Evolutionary conservation across 805 yeast genomes (phyloP).

Genomic region (Tetrapisispora fleetii): DNA sequence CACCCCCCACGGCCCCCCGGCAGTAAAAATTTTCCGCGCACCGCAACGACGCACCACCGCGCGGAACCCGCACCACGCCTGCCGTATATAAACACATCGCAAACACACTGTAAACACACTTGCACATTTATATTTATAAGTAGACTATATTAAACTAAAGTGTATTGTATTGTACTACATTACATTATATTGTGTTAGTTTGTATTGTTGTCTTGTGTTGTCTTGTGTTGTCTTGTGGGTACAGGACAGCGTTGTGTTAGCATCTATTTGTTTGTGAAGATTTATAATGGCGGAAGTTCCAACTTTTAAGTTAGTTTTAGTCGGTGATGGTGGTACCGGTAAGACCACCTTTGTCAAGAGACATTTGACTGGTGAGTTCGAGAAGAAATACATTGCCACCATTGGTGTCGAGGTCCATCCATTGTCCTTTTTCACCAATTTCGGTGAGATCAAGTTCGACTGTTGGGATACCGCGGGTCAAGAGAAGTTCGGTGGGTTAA

Average conservation of each 20-base stretch:
- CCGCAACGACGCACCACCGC: too few species aligned
- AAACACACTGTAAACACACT: too few species aligned
- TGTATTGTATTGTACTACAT: too few species aligned
- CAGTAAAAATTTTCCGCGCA: too few species aligned
- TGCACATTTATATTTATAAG: too few species aligned
- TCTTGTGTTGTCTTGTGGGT: not conserved
- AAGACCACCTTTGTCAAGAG: slow-evolving; percentile 99
- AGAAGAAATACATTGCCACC: slow-evolving; percentile 97
- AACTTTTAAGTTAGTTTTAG: slow-evolving; percentile 94
- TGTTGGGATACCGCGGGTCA: slow-evolving; percentile 99
- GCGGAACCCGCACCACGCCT: too few species aligned
- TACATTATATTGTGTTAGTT: too few species aligned
- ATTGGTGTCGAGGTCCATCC: slow-evolving; percentile 99
- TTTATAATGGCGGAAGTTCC: slow-evolving; percentile 53
- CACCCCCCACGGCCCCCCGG: not conserved
- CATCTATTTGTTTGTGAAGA: not conserved
- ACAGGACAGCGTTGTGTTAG: not conserved
- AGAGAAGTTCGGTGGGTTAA: slow-evolving; percentile 98
- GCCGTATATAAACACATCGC: too few species aligned
- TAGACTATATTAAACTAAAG: too few species aligned
- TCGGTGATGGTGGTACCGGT: slow-evolving; percentile 99
- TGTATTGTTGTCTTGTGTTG: too few species aligned
- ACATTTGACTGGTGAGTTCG: slow-evolving; percentile 98
- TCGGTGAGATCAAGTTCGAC: slow-evolving; percentile 96
- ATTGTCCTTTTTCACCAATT: slow-evolving; percentile 94